phyloP scores from a whole-genome alignment of 345 rosid genomes.

The Dipteronia dyeriana region DNA sequence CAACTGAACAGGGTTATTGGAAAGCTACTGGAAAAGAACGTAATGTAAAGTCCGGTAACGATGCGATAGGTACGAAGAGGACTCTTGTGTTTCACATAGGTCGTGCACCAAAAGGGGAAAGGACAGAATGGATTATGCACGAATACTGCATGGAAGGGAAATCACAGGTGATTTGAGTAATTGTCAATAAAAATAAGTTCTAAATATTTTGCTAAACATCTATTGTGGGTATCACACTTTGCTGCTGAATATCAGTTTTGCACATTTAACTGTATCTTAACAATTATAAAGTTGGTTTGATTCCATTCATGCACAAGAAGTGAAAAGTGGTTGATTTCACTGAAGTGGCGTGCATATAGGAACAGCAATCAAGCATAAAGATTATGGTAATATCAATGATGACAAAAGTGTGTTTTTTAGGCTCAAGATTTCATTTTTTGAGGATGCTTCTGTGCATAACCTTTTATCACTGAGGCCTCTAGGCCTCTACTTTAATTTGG shows the following conservation, averaged over 20 bases:
- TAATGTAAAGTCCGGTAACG: constrained; percentile 56
- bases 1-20: constrained; percentile 86
- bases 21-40: constrained; percentile 95
- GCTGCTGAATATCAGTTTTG: too few relatives aligned
- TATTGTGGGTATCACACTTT: too few relatives aligned
- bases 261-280: too few relatives aligned
- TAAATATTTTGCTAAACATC: too few relatives aligned
- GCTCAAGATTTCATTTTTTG: neutral
- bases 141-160: constrained; percentile 68
- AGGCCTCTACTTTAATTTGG: neutral
- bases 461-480: neutral
- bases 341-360: too few relatives aligned
- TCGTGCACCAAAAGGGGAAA: constrained; percentile 87
- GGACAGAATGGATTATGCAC: constrained; percentile 97
- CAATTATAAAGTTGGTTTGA: too few relatives aligned
- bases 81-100: constrained; percentile 88
- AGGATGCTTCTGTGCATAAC: neutral
- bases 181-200: neutral
- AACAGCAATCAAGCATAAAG: neutral
- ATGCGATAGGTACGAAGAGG: constrained; percentile 78
- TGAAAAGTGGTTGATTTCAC: neutral
- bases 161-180: constrained; percentile 49
- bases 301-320: too few relatives aligned
- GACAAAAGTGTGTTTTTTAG: neutral
- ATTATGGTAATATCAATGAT: neutral